Evolutionary conservation across 1,284 basidiomycete genomes (phyloP), one percentile per base, ranked within the genome.

Genomic region (Stygiomarasmius scandens): DNA sequence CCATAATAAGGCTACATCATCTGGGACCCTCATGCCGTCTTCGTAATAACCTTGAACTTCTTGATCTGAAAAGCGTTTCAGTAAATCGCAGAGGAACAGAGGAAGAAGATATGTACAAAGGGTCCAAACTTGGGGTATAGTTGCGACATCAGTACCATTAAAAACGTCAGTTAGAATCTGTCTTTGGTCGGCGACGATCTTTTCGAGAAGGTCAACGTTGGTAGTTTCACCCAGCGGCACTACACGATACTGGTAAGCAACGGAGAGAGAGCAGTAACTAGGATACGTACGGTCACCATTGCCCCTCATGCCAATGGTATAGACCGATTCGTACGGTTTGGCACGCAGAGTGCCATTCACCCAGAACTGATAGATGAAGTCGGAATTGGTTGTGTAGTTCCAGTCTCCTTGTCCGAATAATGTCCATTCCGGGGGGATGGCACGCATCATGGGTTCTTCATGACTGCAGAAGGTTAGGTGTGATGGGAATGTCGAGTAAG

Each of bases 41-140:
- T 85, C 83, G 64, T 85, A 89, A 67, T 87, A 89, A 0, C 80
- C 83, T 64, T 86, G 81, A 22, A 89, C 87, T 64, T 89, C 86
- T 67, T 87, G 86, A 65, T 82, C 80, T 81, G 6, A 47, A 12
- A 51, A 50, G 22, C 61, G 20, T 11, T 25, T 44, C 48, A n/a
- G n/a, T n/a, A 41, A 20, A 38, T 24, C 9, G 8, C 3, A 49
- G n/a, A 23, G 8, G 10, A 12, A 8, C n/a, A n/a, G n/a, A n/a
- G n/a, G n/a, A 51, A 34, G 27, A 45, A 44, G n/a, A 11, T 9
- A 75, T 80, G 47, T 61, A 85, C 83, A 87, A 2, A 88, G 73
- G 29, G 81, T 77, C 86, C 86, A 89, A 46, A 87, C 75, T 67
- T 89, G 87, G 1, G 85, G 85, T 44, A 90, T 80, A 9, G 68